These are phyloP conservation scores for Jacaranda mimosifolia DNA, from an alignment of 257 asterid genomes.

Conservation along the genomic window DNA sequence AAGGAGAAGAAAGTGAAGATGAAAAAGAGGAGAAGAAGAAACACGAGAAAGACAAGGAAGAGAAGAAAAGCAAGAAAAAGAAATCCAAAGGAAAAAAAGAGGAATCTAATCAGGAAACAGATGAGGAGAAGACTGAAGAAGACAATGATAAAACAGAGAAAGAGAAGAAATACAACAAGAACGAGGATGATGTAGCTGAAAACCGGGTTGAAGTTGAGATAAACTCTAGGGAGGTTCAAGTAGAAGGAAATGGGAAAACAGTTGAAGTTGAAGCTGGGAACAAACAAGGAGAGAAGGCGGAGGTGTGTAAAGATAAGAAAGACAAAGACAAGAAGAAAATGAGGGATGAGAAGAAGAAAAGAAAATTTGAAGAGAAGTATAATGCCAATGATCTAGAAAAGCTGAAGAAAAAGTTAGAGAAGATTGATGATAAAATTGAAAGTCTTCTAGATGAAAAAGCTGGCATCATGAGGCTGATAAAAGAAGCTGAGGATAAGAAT, in stretches of 20 bases:
- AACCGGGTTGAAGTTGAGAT: conserved; percentile 22
- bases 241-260: conserved; percentile 41
- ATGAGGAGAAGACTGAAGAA: conserved; percentile 28
- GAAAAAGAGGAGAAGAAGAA: conserved; percentile 24
- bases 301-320: conserved; percentile 41
- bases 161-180: conserved; percentile 21
- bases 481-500: conserved; percentile 57
- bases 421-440: conserved; percentile 56
- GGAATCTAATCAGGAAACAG: conserved; percentile 32
- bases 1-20: conserved; percentile 9
- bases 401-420: conserved; percentile 66
- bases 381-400: conserved; percentile 46
- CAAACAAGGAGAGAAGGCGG: conserved; percentile 35
- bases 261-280: conserved; percentile 36
- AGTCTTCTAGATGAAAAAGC: conserved; percentile 56
- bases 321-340: conserved; percentile 49
- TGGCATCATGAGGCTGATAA: conserved; percentile 60
- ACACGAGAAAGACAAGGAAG: conserved; percentile 38
- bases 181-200: conserved; percentile 21
- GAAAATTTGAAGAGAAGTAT: conserved; percentile 51
- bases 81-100: conserved; percentile 34
- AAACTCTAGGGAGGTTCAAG: conserved; percentile 49
- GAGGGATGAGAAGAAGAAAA: conserved; percentile 70
- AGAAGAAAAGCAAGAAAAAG: conserved; percentile 34
- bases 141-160: no score